These are phyloP conservation scores for Botrytis hyacinthi DNA, from an alignment of 2,329 filamentous ascomycete genomes.

Conservation along the genomic window DNA sequence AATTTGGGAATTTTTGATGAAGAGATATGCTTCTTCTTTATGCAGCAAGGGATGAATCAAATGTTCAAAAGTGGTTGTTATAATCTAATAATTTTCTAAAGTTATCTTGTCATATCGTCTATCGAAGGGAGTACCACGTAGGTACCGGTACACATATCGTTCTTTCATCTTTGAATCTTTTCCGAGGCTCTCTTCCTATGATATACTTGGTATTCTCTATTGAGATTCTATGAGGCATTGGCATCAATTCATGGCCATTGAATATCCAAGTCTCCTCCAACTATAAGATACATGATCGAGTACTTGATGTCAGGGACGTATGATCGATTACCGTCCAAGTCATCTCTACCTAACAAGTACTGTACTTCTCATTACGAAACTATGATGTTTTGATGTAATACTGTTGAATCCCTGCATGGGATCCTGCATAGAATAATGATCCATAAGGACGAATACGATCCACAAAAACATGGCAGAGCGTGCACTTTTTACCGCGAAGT, in stretches of 20 bases:
- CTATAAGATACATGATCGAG: not conserved
- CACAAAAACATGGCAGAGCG: conserved; percentile 15
- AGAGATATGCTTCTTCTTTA: not conserved
- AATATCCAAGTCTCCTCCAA: not conserved
- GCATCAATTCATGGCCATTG: not conserved
- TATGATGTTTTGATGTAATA: conserved; percentile 7
- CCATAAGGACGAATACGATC: not conserved
- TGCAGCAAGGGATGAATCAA: not conserved
- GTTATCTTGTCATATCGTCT: not conserved
- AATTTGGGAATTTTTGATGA: not conserved
- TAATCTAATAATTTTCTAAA: not conserved
- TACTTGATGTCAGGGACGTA: not conserved
- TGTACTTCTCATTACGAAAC: not conserved
- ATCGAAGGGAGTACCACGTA: not conserved
- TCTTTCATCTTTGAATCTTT: not conserved
- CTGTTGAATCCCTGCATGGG: conserved; percentile 3
- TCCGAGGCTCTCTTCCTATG: not conserved
- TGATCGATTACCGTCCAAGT: not conserved
- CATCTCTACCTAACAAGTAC: not conserved
- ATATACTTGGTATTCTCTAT: not conserved
- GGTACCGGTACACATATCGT: not conserved
- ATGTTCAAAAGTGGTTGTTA: not conserved
- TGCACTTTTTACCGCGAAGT: not conserved
- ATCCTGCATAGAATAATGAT: conserved; percentile 11
- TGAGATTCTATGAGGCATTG: not conserved